Evolutionary conservation across 768 basidiomycete genomes (phyloP).

Genomic region (Suillus lakei): DNA sequence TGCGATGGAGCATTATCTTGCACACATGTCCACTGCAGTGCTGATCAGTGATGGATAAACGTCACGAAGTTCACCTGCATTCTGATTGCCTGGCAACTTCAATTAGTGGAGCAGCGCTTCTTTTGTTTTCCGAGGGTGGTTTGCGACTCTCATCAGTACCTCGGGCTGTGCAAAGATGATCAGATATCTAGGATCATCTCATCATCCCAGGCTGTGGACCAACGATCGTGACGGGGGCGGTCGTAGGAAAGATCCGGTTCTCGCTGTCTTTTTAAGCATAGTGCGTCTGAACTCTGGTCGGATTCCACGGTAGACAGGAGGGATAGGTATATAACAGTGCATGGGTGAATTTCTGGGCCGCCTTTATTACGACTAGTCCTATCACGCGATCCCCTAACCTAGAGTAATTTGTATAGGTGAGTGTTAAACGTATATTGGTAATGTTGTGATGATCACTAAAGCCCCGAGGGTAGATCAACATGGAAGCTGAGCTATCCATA

Average conservation of each 20-base stretch:
- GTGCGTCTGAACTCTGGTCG: background rate
- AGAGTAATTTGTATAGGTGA: background rate
- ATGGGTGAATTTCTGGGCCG: background rate
- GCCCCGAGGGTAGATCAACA: background rate
- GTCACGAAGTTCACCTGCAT: background rate
- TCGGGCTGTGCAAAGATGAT: background rate
- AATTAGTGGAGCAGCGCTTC: background rate
- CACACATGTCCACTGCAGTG: background rate
- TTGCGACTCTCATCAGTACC: background rate
- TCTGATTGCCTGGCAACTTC: background rate
- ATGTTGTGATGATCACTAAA: background rate
- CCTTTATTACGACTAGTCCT: background rate
- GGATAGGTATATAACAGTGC: conserved; percentile 2
- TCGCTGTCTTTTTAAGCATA: too few relatives aligned
- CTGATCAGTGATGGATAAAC: background rate
- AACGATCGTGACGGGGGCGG: background rate
- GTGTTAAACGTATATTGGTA: background rate
- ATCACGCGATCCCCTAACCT: background rate
- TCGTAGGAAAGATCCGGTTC: background rate
- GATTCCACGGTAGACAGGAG: background rate
- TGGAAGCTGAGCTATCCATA: conserved; percentile 11
- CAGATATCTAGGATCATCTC: background rate
- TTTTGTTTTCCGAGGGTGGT: background rate
- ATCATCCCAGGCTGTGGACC: background rate
- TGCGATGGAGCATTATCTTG: background rate